Conservation (phyloP, 169 alveolate genomes). For the Babesia ovis region DNA sequence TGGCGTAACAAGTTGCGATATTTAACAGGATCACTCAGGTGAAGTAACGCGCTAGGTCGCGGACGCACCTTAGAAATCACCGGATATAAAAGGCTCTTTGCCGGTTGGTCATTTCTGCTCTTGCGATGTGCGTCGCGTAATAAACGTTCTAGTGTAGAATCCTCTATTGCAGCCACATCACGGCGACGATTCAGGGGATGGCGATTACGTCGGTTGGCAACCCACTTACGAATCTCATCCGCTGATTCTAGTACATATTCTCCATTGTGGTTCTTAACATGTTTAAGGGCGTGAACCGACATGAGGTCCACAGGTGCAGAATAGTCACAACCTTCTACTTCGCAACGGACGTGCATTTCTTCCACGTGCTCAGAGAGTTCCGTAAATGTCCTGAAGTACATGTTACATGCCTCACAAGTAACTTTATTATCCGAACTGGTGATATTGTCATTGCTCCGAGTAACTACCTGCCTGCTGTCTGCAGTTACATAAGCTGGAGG, state of each 20-base stretch:
- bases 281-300: slow-evolving; percentile 70
- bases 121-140: slow-evolving; percentile 37
- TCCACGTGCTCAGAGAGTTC: slow-evolving; percentile 66
- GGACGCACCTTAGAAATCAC: slow-evolving; percentile 38
- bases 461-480: background rate
- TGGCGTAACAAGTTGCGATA: slow-evolving; percentile 48
- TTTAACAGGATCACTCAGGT: slow-evolving; percentile 55
- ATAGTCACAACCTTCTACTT: slow-evolving; percentile 70
- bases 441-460: background rate
- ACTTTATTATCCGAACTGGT: background rate
- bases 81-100: slow-evolving; percentile 41
- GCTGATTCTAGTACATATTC: slow-evolving; percentile 53
- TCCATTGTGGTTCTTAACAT: slow-evolving; percentile 69
- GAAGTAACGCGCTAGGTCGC: slow-evolving; percentile 65
- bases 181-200: slow-evolving; percentile 35
- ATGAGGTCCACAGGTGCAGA: slow-evolving; percentile 70
- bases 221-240: slow-evolving; percentile 68
- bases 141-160: slow-evolving; percentile 37
- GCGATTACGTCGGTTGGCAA: slow-evolving; percentile 40
- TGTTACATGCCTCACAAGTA: slow-evolving; percentile 61
- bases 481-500: background rate
- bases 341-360: slow-evolving; percentile 71
- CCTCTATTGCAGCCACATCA: slow-evolving; percentile 16
- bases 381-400: slow-evolving; percentile 39
- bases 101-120: background rate